A percentile compares a stretch with the other conserved stretches of the same genome.
Conservation (phyloP, 2,329 filamentous ascomycete species). For the Tolypocladium pustulatum region DNA sequence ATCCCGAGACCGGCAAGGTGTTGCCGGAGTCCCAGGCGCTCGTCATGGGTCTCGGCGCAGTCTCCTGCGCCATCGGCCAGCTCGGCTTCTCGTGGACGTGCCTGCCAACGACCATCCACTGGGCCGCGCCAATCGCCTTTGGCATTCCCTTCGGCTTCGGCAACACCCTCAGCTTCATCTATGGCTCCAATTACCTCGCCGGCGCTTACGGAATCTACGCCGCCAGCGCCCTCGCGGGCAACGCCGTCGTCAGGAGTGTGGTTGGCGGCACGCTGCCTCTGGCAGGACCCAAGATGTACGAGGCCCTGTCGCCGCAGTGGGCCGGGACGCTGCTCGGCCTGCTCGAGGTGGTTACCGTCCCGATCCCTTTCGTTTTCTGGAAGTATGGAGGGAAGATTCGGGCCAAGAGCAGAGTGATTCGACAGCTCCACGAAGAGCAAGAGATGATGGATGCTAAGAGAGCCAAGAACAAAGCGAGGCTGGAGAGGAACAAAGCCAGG, state of each 20-base stretch:
- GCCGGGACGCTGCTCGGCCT: slow-evolving; percentile 66
- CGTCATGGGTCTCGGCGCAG: slow-evolving; percentile 66
- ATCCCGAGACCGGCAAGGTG: slow-evolving; percentile 63
- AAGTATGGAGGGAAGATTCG: slow-evolving; percentile 44
- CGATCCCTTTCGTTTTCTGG: slow-evolving; percentile 75
- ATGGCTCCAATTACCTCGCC: slow-evolving; percentile 70
- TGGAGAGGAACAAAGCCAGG: slow-evolving; percentile 1
- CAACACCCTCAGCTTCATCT: slow-evolving; percentile 73
- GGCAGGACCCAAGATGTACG: slow-evolving; percentile 64
- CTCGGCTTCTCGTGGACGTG: slow-evolving; percentile 86
- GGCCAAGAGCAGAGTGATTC: slow-evolving; percentile 36
- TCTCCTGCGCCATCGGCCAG: slow-evolving; percentile 67
- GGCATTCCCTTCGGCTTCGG: slow-evolving; percentile 72
- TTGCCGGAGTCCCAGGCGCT: slow-evolving; percentile 73
- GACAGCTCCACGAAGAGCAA: slow-evolving; percentile 33
- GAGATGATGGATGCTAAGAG: slow-evolving; percentile 21
- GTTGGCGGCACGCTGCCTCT: slow-evolving; percentile 72
- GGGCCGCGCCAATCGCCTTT: slow-evolving; percentile 68
- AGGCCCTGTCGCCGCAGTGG: slow-evolving; percentile 62
- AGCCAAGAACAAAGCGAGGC: slow-evolving; percentile 17
- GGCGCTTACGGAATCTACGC: slow-evolving; percentile 73
- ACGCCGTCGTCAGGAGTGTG: slow-evolving; percentile 61
- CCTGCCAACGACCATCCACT: slow-evolving; percentile 65
- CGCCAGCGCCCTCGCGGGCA: slow-evolving; percentile 70
- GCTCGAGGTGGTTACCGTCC: slow-evolving; percentile 63